Percentiles rank a stretch among this genome's conserved stretches.
Conservation (phyloP, 2,329 filamentous ascomycete genomes). For the Eutypa lata region DNA sequence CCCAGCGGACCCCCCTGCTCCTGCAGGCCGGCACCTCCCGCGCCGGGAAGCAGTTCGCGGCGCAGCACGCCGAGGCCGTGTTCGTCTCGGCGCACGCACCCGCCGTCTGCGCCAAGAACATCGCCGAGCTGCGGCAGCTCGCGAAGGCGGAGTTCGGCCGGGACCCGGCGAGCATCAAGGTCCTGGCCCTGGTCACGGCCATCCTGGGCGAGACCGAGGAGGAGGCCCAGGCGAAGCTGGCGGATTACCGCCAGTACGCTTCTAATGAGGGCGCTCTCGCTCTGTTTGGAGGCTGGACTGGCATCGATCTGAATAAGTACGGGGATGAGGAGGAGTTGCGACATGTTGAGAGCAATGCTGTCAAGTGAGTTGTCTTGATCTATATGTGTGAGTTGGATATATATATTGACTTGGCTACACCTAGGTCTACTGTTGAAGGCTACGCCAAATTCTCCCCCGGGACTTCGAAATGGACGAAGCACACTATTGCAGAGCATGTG, state of each 20-base stretch:
- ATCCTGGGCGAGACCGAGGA: slow-evolving; percentile 64
- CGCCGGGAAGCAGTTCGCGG: slow-evolving; percentile 64
- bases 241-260: slow-evolving; percentile 59
- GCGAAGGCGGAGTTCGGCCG: slow-evolving; percentile 52
- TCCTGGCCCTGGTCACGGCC: slow-evolving; percentile 63
- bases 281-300: slow-evolving; percentile 73
- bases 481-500: slow-evolving; percentile 65
- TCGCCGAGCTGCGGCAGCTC: slow-evolving; percentile 59
- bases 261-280: slow-evolving; percentile 62
- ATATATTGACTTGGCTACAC: background rate
- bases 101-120: slow-evolving; percentile 55
- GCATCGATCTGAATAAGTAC: slow-evolving; percentile 42
- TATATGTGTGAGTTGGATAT: slow-evolving; percentile 4
- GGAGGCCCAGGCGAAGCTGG: slow-evolving; percentile 62
- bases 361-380: slow-evolving; percentile 29
- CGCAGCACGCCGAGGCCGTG: slow-evolving; percentile 68
- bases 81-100: slow-evolving; percentile 67
- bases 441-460: slow-evolving; percentile 55
- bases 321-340: slow-evolving; percentile 37
- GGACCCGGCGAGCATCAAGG: slow-evolving; percentile 61
- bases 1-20: slow-evolving; percentile 66
- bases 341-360: slow-evolving; percentile 37
- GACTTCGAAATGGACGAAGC: slow-evolving; percentile 68
- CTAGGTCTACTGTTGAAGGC: slow-evolving; percentile 50
- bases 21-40: slow-evolving; percentile 68